Evolutionary conservation across 1,284 basidiomycete species (phyloP).

Genomic region (Ustilago cynodontis): DNA sequence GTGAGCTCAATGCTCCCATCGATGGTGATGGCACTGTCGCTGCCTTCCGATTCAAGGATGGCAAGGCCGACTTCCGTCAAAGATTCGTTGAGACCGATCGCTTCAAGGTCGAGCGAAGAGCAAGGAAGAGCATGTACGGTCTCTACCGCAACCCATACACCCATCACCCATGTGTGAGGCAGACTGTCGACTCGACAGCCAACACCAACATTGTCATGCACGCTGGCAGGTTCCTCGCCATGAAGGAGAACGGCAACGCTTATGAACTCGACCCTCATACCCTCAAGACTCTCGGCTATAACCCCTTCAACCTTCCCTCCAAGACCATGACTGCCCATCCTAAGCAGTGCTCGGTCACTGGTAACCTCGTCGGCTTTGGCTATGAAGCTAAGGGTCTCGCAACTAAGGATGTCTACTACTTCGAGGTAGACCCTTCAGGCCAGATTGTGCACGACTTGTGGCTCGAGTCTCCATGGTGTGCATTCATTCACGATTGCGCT

Average conservation of each 20-base stretch:
- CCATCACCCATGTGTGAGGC: conserved; percentile 37
- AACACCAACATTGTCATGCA: conserved; percentile 50
- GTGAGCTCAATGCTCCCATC: conserved; percentile 39
- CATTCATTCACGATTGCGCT: conserved; percentile 39
- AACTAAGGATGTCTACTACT: conserved; percentile 47
- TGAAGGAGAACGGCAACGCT: conserved; percentile 45
- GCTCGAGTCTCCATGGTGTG: conserved; percentile 35
- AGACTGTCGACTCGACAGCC: conserved; percentile 36
- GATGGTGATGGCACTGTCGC: conserved; percentile 44
- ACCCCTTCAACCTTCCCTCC: conserved; percentile 42
- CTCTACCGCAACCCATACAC: conserved; percentile 48
- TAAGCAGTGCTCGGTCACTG: conserved; percentile 41
- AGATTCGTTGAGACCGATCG: conserved; percentile 39
- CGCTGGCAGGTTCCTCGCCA: conserved; percentile 41
- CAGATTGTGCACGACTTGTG: conserved; percentile 44
- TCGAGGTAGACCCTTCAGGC: conserved; percentile 32
- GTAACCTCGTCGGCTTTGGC: conserved; percentile 44
- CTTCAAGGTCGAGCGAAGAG: conserved; percentile 41
- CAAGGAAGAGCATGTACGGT: conserved; percentile 35
- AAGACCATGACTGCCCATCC: conserved; percentile 50
- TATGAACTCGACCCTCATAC: conserved; percentile 48
- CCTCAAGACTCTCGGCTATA: conserved; percentile 47
- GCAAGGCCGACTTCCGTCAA: conserved; percentile 40
- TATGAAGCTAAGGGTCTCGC: conserved; percentile 48
- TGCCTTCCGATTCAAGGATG: conserved; percentile 44